Base-by-base conservation (phyloP, 2,329 filamentous ascomycete genomes). In the Pseudogymnoascus sp. region DNA sequence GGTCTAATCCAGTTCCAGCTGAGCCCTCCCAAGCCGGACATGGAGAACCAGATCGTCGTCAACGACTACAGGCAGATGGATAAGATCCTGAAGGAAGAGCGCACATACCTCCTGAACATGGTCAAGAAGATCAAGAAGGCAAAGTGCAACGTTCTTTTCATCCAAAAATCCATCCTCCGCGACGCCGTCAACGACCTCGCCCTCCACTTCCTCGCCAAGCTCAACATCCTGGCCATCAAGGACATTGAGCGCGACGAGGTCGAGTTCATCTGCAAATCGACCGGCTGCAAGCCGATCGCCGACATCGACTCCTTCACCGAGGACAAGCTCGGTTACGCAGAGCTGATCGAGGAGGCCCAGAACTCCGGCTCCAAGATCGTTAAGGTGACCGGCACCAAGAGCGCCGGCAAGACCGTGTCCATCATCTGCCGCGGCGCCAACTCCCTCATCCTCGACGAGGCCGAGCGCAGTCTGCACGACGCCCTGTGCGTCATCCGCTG, bases 51-150 rank as follows among this genome's bases (percentile, higher is more conserved):
- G 73, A 97, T 99, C 67, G 88, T 96, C 33, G 94, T 99, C 72
- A 99, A 99, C 77, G 94, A 99, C 80, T 99, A 99, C 83, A 86
- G 94, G 73, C 94, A 99, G 76, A 99, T 99, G 94, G 94, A 99
- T 82, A 99, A 97, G 84, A 99, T 99, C 68, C 85, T 99, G 70
- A 99, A 99, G 80, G 94, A 99, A 79, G 94, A 99, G 81, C 91
- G 94, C 69, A 90, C 94, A 69, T 99, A 99, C 78, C 85, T 99
- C 67, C 84, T 99, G 64, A 97, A 97, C 81, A 90, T 99, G 86
- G 92, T 95, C 74, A 97, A 99, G 85, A 99, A 97, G 84, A 99
- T 99, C 78, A 97, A 97, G 81, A 99, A 97, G 83, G 92, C 94
- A 69, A 99, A 97, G 82, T 99, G 94, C 80, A 99, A 99, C 72